Conservation (phyloP, 352 stramenopile genomes). For the Aphanomyces invadans region DNA sequence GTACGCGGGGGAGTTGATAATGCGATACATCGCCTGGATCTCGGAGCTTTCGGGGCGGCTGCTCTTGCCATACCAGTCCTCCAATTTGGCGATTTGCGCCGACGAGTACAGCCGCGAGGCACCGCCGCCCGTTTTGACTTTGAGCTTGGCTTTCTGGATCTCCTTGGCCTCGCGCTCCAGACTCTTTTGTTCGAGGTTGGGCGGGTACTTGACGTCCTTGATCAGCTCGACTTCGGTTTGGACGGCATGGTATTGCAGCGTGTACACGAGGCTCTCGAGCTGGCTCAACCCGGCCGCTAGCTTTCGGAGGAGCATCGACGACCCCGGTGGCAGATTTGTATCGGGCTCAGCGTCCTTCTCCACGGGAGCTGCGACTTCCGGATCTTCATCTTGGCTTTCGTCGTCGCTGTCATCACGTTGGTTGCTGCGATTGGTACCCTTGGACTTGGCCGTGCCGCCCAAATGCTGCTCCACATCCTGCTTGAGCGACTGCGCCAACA, state of each 20-base stretch:
- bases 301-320: constrained; percentile 38
- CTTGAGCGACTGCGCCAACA: constrained; percentile 45
- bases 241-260: constrained; percentile 70
- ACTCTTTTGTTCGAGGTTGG: constrained; percentile 36
- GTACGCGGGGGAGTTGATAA: constrained; percentile 80
- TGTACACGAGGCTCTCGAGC: constrained; percentile 66
- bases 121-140: constrained; percentile 54
- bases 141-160: constrained; percentile 30
- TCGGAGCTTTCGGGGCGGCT: constrained; percentile 71
- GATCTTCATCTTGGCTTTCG: background rate
- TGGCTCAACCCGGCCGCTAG: constrained; percentile 48
- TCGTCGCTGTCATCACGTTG: background rate
- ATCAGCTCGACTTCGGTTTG: constrained; percentile 80
- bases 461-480: constrained; percentile 20
- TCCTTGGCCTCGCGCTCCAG: constrained; percentile 30
- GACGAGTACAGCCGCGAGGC: constrained; percentile 78
- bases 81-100: constrained; percentile 82
- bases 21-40: constrained; percentile 86
- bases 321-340: constrained; percentile 29
- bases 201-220: constrained; percentile 59
- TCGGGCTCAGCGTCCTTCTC: background rate
- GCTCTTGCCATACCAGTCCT: constrained; percentile 82
- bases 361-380: constrained; percentile 12
- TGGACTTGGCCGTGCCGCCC: too few species aligned
- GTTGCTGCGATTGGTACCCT: too few species aligned